Evolutionary conservation across 1,284 basidiomycete genomes (phyloP), one percentile per base, ranked within the genome.

Genomic region (Wolfiporia cocos): DNA sequence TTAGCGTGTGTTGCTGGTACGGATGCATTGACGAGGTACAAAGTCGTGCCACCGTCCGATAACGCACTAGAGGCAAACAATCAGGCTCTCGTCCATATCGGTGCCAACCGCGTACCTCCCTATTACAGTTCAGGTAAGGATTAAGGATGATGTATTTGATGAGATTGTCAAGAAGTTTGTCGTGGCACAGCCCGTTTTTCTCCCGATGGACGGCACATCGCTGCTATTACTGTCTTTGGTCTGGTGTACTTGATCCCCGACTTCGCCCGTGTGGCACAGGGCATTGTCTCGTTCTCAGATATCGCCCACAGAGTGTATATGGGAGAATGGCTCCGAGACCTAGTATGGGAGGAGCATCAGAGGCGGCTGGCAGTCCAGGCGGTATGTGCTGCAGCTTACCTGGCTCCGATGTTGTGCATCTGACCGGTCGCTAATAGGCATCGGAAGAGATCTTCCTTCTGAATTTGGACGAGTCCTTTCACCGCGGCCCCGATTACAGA

Each of bases 181-280:
- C n/a, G n/a, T n/a, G n/a, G n/a, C n/a, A 5, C 43, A 50, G 53
- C 44, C 3, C 43, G 45, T 2, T 51, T 58, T 40, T 55, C 53
- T 14, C 53, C 54, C 3, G 53, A 56, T 28, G 56, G 55, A 11
- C 44, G 39, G 11, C 53, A 55, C 33, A 14, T 58, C 22, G 47
- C 52, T 15, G 48, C 47, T 1, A 50, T 49, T 7, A 53, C 55
- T 4, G 48, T 40, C 12, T 53, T 49, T 28, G 53, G 55, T 5
- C 39, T 54, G 18, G 36, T 58, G 18, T 52, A 52, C 24, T 42
- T 58, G 14, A 42, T 54, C 2, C 42, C 50, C 19, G 49, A 58
- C 41, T 51, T 56, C 20, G 41, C 38, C 1, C 49, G 51, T 5
- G 42, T 54, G 9, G 45, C 49, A 32, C 20, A 34, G 15, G 51